Base-by-base conservation (phyloP, 1,139 yeast species). In the Yamadazyma spencermartinsiae region DNA sequence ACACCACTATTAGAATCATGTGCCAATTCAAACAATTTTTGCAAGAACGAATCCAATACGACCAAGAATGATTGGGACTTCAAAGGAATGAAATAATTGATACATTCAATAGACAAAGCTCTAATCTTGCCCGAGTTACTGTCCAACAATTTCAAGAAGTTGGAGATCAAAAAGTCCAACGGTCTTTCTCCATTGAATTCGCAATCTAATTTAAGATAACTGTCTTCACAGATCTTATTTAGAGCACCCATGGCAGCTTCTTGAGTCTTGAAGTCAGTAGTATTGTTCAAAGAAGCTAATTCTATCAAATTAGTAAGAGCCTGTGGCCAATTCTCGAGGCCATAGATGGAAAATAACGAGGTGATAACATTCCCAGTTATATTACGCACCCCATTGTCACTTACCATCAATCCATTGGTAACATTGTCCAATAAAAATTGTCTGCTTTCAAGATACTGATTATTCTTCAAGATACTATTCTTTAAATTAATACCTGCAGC, bases 311-410 rank as follows among this genome's bases (percentile, higher is more conserved):
- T 81, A 1, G 86, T 82, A 23, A 92, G 65, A 17, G 84, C 73
- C 32, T 76, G 78, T 2, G 95, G 89, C 96, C 96, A 88, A 21
- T 74, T 71, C 23, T 67, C 61, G 31, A 86, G 70, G 1, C 96
- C 95, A 35, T 80, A 77, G n/a, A 79, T 69, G 7, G 85, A 72
- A 50, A 90, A 85, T 30, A 92, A 64, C 0, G 96, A 76, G 2
- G 98, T 86, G 37, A 92, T 82, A 38, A 89, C 95, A 55, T 83
- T 90, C 33, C 98, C 96, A 11, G 96, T 82, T 44, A 90, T 87
- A 55, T 86, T 88, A 45, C 96, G 75, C 18, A 90, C 86, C 53
- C 86, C 65, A 14, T 68, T 59, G 44, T 79, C 80, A 1, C 65
- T 53, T 40, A 79, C 86, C 35, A 76, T 59, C 37, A 92, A 70